phyloP scores from a whole-genome alignment of 305 asterid species.

The Solanum hybrid region DNA sequence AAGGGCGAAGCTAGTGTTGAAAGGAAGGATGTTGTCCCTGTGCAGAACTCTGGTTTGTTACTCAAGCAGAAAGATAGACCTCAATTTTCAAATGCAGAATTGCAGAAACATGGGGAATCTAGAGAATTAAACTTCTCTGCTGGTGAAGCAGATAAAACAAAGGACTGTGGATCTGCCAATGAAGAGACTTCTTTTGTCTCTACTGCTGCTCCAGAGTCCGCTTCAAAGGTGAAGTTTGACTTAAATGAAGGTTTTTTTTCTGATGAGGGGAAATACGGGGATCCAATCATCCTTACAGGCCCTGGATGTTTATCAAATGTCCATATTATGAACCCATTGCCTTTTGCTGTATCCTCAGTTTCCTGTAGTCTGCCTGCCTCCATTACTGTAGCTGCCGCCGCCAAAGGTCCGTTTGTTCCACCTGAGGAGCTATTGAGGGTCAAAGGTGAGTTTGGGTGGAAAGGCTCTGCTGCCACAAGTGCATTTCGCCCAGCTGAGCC shows the following conservation, averaged over 20 bases:
- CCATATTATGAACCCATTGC: slow-evolving; percentile 30
- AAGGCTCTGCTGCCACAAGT: slow-evolving; percentile 93
- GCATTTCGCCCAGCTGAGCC: slow-evolving; percentile 98
- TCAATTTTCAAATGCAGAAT: slow-evolving; percentile 18
- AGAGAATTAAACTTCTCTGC: slow-evolving; percentile 19
- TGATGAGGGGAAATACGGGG: slow-evolving; percentile 69
- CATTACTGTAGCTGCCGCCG: slow-evolving; percentile 75
- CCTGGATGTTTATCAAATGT: slow-evolving; percentile 26
- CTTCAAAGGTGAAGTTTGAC: slow-evolving; percentile 56
- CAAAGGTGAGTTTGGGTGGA: slow-evolving; percentile 83
- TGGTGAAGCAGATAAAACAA: slow-evolving; percentile 19
- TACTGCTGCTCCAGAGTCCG: slow-evolving; percentile 24
- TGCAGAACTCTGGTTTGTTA: slow-evolving; percentile 5
- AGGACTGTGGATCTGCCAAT: slow-evolving; percentile 14
- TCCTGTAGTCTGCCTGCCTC: slow-evolving; percentile 47
- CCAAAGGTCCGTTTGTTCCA: slow-evolving; percentile 74
- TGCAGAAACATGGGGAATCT: slow-evolving; percentile 15
- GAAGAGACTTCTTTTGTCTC: slow-evolving; percentile 24
- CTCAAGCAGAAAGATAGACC: slow-evolving; percentile 4
- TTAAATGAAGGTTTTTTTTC: slow-evolving; percentile 64
- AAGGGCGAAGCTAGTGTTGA: not conserved
- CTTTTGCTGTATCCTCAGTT: slow-evolving; percentile 32
- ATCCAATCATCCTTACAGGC: slow-evolving; percentile 19
- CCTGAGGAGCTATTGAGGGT: slow-evolving; percentile 70
- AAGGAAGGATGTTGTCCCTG: not conserved